A percentile compares a stretch with the other conserved stretches of the same genome.
Evolutionary conservation across 108 stramenopile species (phyloP).

Genomic region (Pseudonitzschia pungens): DNA sequence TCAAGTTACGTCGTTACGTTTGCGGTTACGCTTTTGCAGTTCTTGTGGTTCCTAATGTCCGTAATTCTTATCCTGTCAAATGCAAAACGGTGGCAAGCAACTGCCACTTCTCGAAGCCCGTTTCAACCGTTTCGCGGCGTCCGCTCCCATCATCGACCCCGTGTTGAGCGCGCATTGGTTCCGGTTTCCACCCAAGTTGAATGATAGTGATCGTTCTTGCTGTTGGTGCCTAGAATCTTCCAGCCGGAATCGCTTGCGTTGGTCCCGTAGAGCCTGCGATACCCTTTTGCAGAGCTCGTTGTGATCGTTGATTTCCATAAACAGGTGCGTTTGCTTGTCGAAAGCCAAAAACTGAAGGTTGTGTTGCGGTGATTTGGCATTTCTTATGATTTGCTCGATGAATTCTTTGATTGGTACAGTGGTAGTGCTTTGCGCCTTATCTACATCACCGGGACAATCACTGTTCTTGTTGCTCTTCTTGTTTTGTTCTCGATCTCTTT

Average conservation of each 20-base stretch:
- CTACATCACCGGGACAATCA: background rate
- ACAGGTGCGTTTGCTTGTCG: background rate
- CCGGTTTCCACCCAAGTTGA: too few relatives aligned
- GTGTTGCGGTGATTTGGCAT: background rate
- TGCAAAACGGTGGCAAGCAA: background rate
- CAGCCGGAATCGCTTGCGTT: conserved; percentile 3
- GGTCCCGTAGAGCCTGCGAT: background rate
- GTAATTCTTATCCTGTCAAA: background rate
- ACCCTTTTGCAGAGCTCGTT: conserved; percentile 5
- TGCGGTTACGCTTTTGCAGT: too few relatives aligned
- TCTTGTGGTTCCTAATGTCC: too few relatives aligned
- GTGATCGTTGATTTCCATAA: background rate
- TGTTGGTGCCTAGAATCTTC: background rate
- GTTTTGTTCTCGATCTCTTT: background rate
- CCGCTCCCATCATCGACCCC: background rate
- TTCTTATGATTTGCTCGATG: background rate
- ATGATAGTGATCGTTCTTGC: too few relatives aligned
- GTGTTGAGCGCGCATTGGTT: background rate
- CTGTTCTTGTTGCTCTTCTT: conserved; percentile 7
- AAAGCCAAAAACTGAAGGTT: background rate
- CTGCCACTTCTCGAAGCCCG: background rate
- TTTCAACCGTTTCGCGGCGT: background rate
- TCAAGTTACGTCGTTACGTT: too few relatives aligned
- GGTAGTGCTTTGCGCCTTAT: background rate
- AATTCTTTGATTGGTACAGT: background rate